phyloP scores from a whole-genome alignment of 176 grass and related monocot genomes.

The Aegilops sharonensis region DNA sequence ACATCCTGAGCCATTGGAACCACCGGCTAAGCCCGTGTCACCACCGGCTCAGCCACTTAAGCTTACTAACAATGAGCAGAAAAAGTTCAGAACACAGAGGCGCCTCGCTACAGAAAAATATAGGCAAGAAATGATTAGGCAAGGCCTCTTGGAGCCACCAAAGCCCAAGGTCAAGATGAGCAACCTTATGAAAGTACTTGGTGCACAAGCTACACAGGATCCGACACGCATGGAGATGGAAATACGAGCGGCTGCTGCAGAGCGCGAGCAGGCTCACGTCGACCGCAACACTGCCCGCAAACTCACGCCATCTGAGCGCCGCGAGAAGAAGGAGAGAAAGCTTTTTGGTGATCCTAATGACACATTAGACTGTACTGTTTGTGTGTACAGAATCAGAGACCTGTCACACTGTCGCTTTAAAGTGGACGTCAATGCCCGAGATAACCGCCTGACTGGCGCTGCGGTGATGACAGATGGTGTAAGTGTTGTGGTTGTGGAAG shows the following conservation, averaged over 20 bases:
- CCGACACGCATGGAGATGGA: constrained; percentile 91
- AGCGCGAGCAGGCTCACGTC: constrained; percentile 89
- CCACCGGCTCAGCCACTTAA: constrained; percentile 91
- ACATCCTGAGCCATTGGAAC: constrained; percentile 83
- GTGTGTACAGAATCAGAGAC: constrained; percentile 84
- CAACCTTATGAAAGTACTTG: constrained; percentile 95
- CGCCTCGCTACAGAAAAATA: constrained; percentile 95
- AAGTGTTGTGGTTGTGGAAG: constrained; percentile 91
- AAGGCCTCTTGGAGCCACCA: constrained; percentile 92
- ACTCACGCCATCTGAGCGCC: constrained; percentile 79
- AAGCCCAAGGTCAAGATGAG: constrained; percentile 99
- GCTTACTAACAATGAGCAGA: constrained; percentile 93
- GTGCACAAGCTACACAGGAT: constrained; percentile 82
- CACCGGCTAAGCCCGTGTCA: constrained; percentile 68
- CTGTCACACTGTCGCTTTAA: constrained; percentile 82
- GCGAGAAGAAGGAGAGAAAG: constrained; percentile 83
- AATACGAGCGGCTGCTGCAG: constrained; percentile 76
- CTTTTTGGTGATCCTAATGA: constrained; percentile 71
- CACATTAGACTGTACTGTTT: constrained; percentile 64
- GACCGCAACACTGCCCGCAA: constrained; percentile 86
- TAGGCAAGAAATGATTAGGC: constrained; percentile 98
- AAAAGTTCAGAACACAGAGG: constrained; percentile 89
- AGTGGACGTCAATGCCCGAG: constrained; percentile 84
- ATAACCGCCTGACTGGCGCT: constrained; percentile 75
- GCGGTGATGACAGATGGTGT: constrained; percentile 65